phyloP scores from a whole-genome alignment of 2,329 filamentous ascomycete genomes.

The Diaporthe ampelina region DNA sequence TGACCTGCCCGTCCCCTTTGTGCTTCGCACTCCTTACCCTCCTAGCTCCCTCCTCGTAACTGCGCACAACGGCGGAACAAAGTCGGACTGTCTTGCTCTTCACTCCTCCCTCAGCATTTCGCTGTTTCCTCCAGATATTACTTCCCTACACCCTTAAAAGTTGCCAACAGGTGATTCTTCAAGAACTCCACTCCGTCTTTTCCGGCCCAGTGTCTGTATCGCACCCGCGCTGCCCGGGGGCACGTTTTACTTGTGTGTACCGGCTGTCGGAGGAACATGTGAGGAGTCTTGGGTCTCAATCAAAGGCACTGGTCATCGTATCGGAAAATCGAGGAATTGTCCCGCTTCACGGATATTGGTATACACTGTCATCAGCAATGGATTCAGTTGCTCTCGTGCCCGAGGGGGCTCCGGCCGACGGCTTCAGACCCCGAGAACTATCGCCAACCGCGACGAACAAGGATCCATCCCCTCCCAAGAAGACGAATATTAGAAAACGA shows the following conservation, averaged over 20 bases:
- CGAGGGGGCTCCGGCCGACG: conserved; percentile 42
- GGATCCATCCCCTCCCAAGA: conserved; percentile 61
- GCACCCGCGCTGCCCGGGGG: conserved; percentile 12
- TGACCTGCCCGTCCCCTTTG: conserved; percentile 36
- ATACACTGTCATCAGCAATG: neutral
- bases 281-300: conserved; percentile 14
- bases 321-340: neutral
- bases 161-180: neutral
- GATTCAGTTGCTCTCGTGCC: conserved; percentile 32
- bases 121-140: conserved; percentile 40
- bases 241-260: conserved; percentile 12
- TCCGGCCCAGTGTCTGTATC: conserved; percentile 7
- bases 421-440: conserved; percentile 50
- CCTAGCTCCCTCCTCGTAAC: conserved; percentile 41
- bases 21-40: conserved; percentile 40
- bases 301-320: neutral
- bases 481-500: conserved; percentile 71
- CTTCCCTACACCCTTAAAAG: conserved; percentile 3
- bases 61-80: conserved; percentile 45
- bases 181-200: neutral
- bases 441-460: conserved; percentile 53
- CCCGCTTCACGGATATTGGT: neutral
- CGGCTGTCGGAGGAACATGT: conserved; percentile 29
- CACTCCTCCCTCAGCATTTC: conserved; percentile 3
- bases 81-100: conserved; percentile 43